Evolutionary conservation across 345 rosid species (phyloP).

Genomic region (Lepidium sativum): DNA sequence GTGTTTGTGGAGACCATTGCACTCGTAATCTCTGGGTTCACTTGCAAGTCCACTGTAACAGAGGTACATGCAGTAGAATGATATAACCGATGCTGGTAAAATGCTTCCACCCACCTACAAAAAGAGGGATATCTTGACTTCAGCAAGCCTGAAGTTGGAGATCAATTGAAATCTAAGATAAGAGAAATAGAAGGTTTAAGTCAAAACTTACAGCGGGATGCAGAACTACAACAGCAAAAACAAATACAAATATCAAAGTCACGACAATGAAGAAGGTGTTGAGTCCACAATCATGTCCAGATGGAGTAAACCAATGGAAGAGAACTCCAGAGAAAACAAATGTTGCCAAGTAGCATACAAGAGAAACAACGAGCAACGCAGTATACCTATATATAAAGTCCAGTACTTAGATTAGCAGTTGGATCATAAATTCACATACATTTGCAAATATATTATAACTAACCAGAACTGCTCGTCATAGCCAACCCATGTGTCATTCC

Average conservation of each 20-base stretch:
- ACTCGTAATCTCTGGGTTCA: conserved; percentile 86
- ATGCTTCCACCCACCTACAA: conserved; percentile 86
- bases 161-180: neutral
- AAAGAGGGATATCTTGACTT: conserved; percentile 2
- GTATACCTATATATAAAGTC: conserved; percentile 46
- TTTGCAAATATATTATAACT: conserved; percentile 22
- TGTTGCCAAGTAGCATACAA: conserved; percentile 73
- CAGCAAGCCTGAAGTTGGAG: neutral
- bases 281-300: conserved; percentile 95
- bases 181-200: neutral
- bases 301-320: conserved; percentile 94
- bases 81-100: conserved; percentile 89
- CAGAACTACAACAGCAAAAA: conserved; percentile 75
- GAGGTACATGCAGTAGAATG: conserved; percentile 89
- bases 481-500: conserved; percentile 99
- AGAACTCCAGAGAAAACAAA: conserved; percentile 94
- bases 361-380: conserved; percentile 74
- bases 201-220: conserved; percentile 82
- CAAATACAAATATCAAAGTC: conserved; percentile 56
- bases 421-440: neutral
- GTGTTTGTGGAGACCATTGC: conserved; percentile 93
- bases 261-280: conserved; percentile 77
- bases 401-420: neutral
- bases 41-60: conserved; percentile 96
- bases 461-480: conserved; percentile 97